These are phyloP conservation scores for Naganishia vishniacii DNA, from an alignment of 768 basidiomycete genomes.

Conservation along the genomic window DNA sequence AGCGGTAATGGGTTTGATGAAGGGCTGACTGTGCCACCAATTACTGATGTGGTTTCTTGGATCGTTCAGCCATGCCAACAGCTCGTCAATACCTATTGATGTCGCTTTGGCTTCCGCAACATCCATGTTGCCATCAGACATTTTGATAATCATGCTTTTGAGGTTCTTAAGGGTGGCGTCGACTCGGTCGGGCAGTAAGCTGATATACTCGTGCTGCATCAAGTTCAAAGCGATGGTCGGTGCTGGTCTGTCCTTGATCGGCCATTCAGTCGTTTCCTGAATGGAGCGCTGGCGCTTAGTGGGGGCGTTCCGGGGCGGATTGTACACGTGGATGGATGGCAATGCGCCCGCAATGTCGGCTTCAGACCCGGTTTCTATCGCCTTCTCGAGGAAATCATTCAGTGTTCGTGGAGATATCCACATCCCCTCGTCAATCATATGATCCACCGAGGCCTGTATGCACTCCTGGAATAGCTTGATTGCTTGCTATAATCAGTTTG, in stretches of 20 bases:
- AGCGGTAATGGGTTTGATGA: constrained; percentile 1
- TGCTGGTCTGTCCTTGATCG: not conserved
- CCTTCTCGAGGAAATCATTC: not conserved
- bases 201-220: not conserved
- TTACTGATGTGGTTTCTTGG: constrained; percentile 7
- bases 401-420: constrained; percentile 6
- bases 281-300: not conserved
- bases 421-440: not conserved
- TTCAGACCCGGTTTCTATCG: not conserved
- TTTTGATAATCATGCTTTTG: constrained; percentile 6
- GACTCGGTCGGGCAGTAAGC: constrained; percentile 1
- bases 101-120: constrained; percentile 13
- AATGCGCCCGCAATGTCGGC: not conserved
- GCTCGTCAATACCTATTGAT: constrained; percentile 1
- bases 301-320: not conserved
- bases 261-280: not conserved
- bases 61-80: constrained; percentile 6
- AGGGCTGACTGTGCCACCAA: constrained; percentile 9
- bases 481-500: not conserved
- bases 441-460: not conserved
- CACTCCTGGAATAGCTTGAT: not conserved
- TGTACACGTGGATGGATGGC: not conserved
- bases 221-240: not conserved
- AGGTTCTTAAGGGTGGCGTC: not conserved
- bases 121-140: constrained; percentile 11